Base-by-base conservation (phyloP, 2,329 filamentous ascomycete genomes). In the Fusarium sp. region DNA sequence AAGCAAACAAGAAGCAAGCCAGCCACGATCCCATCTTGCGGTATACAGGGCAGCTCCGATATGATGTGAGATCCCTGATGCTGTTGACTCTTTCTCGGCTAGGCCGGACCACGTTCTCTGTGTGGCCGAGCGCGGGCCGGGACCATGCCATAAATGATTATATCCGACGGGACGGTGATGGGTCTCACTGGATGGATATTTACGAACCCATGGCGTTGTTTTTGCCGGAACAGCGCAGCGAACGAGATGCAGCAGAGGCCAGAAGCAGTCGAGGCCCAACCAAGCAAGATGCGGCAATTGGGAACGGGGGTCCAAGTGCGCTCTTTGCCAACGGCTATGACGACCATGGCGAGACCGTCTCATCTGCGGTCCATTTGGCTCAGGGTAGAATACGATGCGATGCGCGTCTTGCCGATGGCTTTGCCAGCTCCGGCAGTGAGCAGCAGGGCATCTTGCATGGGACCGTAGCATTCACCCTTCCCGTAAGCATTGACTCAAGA, bases 121-220 rank as follows among this genome's bases (percentile, higher is more conserved):
- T 72, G 68, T 59, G 63, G 68, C 71, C 71, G 65, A 74, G 68
- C 62, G 52, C 65, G 45, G 65, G 58, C 71, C 54, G 68, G 71
- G 38, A 52, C 71, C 71, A 71, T 65, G 67, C 25, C 60, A 54
- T 45, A 69, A 70, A 54, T 63, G 59, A 73, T 57, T 54, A 68
- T 70, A 70, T 60, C 63, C 56, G 62, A 52, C 45, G 66, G 56
- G 38, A 66, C 52, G 38, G 47, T 22, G 47, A 63, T 54, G 60
- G 58, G 59, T 63, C 62, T 61, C 33, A 64, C 40, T 56, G 47
- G 57, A 69, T 65, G 40, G 58, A 64, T 63, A 52, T 68, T 68
- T 58, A 22, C 20, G 36, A 68, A 29, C 47, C 54, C 57, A 67
- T 74, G 63, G 71, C 63, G 70, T 73, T 65, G 67, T 74, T 69